A percentile compares a stretch with the other conserved stretches of the same genome.
Evolutionary conservation across 371 early-diverging fungal species (phyloP).

Genomic region (Mucor mucedo): DNA sequence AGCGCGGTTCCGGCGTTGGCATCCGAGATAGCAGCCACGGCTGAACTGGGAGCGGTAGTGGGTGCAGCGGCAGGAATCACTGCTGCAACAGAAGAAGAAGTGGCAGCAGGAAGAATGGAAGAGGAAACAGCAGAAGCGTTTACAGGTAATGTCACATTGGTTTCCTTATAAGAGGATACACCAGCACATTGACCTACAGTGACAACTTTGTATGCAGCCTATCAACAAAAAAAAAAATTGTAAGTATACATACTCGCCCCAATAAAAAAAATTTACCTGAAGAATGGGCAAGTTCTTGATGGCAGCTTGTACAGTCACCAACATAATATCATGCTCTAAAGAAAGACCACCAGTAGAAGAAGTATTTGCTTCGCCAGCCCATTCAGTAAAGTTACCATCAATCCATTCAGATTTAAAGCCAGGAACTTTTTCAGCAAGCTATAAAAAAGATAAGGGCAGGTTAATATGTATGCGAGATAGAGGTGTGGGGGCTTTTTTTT

Average conservation of each 20-base stretch:
- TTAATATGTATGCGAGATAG: neutral
- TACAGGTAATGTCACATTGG: conserved; percentile 11
- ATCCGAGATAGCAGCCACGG: neutral
- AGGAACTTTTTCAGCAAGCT: conserved; percentile 35
- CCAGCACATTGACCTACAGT: conserved; percentile 50
- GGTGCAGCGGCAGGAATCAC: conserved; percentile 16
- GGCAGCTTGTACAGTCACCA: conserved; percentile 60
- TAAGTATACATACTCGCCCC: neutral
- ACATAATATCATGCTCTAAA: conserved; percentile 62
- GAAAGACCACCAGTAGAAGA: conserved; percentile 57
- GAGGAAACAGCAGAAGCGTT: conserved; percentile 21
- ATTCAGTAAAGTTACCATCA: conserved; percentile 54
- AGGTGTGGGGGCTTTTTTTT: neutral
- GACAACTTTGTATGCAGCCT: conserved; percentile 48
- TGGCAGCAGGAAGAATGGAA: conserved; percentile 27
- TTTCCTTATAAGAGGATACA: conserved; percentile 48
- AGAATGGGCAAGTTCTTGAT: conserved; percentile 61
- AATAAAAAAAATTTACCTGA: conserved; percentile 25
- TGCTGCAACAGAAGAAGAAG: neutral
- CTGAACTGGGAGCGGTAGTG: neutral
- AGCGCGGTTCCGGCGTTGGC: conserved; percentile 4
- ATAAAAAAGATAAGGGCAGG: neutral
- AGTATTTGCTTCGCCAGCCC: conserved; percentile 50
- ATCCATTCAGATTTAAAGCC: conserved; percentile 44
- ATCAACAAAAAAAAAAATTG: neutral